Conservation (phyloP, 2,329 filamentous ascomycete species). For the Mycosphaerella sp. region DNA sequence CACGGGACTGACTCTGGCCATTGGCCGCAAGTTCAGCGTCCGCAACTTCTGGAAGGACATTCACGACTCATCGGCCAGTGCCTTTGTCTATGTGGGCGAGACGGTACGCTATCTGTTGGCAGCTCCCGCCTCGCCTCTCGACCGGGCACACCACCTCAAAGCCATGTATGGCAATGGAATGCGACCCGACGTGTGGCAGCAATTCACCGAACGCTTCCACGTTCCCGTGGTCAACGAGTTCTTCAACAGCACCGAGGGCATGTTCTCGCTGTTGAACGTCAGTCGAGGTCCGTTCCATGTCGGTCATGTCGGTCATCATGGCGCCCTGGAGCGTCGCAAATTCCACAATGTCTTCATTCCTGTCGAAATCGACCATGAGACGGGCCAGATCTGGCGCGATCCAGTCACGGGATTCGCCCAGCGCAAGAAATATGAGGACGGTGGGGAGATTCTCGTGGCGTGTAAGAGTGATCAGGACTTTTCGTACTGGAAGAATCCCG, state of each 20-base stretch:
- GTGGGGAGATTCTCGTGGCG: slow-evolving; percentile 69
- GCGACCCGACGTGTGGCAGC: slow-evolving; percentile 61
- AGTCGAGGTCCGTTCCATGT: slow-evolving; percentile 53
- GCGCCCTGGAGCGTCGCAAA: slow-evolving; percentile 50
- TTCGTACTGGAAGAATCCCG: slow-evolving; percentile 61
- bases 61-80: slow-evolving; percentile 59
- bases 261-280: slow-evolving; percentile 49
- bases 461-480: slow-evolving; percentile 54
- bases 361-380: slow-evolving; percentile 61
- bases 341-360: slow-evolving; percentile 55
- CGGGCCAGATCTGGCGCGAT: slow-evolving; percentile 60
- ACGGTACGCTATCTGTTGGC: slow-evolving; percentile 68
- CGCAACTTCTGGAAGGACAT: slow-evolving; percentile 67
- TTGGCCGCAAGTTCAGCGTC: slow-evolving; percentile 62
- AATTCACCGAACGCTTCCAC: slow-evolving; percentile 58
- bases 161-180: slow-evolving; percentile 61
- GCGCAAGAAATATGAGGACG: slow-evolving; percentile 57
- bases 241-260: slow-evolving; percentile 70
- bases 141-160: slow-evolving; percentile 53
- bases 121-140: slow-evolving; percentile 56
- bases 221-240: slow-evolving; percentile 62
- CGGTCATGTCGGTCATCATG: slow-evolving; percentile 65
- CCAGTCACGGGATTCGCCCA: slow-evolving; percentile 61
- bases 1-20: slow-evolving; percentile 52
- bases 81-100: slow-evolving; percentile 73